A percentile compares a stretch with the other conserved stretches of the same genome.
Evolutionary conservation across 1,284 basidiomycete species (phyloP).

Genomic region (Sanghuangporus baumii): DNA sequence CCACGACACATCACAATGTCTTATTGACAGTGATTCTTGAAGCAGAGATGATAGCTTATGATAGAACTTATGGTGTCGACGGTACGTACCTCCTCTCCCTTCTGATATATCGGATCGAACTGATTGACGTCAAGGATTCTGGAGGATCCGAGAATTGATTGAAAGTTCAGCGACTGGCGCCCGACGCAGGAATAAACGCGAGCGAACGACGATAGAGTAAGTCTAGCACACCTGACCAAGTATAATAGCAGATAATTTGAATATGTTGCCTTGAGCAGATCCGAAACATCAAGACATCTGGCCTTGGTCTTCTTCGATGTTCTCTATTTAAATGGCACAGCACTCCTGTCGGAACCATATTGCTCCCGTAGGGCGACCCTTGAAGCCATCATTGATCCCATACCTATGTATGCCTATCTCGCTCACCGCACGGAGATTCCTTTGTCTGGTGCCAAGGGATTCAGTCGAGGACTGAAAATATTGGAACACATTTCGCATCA

Average conservation of each 20-base stretch:
- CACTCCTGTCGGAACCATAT: constrained; percentile 54
- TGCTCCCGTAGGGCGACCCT: constrained; percentile 51
- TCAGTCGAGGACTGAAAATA: constrained; percentile 22
- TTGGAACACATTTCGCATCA: constrained; percentile 42
- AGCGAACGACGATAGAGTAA: constrained; percentile 14
- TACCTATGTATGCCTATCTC: constrained; percentile 57
- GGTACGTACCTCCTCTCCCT: constrained; percentile 34
- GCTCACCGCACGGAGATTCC: constrained; percentile 45
- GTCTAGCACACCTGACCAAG: not conserved
- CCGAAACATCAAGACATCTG: constrained; percentile 40
- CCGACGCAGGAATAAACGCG: constrained; percentile 31
- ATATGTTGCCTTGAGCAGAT: not conserved
- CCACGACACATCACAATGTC: constrained; percentile 22
- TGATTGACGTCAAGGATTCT: constrained; percentile 48
- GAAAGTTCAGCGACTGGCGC: constrained; percentile 29
- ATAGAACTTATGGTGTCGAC: constrained; percentile 44
- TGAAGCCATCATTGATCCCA: constrained; percentile 45
- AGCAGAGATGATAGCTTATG: constrained; percentile 83
- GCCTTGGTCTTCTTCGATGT: constrained; percentile 84
- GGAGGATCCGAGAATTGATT: constrained; percentile 58
- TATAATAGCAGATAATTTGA: not conserved
- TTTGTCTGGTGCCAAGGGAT: constrained; percentile 21
- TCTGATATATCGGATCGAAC: not conserved
- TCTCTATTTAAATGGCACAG: constrained; percentile 55
- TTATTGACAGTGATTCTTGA: constrained; percentile 56